phyloP scores from a whole-genome alignment of 139 green algal genomes.

The Spirogloea muscicola region DNA sequence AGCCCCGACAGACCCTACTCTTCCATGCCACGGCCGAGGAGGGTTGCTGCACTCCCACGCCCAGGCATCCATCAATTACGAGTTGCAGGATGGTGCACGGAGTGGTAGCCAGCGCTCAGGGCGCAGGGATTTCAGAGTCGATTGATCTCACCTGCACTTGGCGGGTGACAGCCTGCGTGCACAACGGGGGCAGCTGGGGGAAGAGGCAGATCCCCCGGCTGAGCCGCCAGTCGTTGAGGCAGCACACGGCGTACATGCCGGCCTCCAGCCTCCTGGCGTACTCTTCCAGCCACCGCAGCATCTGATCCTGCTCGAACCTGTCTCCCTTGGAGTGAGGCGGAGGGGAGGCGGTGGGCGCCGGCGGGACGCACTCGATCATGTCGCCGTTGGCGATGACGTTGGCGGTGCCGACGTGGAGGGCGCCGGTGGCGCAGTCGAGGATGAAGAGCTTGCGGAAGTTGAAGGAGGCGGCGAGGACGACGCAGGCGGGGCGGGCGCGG shows the following conservation, averaged over 20 bases:
- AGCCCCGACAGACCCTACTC: too few relatives aligned
- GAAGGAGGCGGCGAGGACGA: not conserved
- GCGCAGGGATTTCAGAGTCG: too few relatives aligned
- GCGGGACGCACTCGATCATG: not conserved
- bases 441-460: constrained; percentile 28
- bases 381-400: not conserved
- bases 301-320: constrained; percentile 45
- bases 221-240: constrained; percentile 2
- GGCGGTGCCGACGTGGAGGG: constrained; percentile 6
- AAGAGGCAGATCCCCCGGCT: constrained; percentile 58
- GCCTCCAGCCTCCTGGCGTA: constrained; percentile 50
- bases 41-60: too few relatives aligned
- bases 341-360: too few relatives aligned
- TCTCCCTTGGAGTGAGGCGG: too few relatives aligned
- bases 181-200: constrained; percentile 36
- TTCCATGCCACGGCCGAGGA: too few relatives aligned
- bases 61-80: too few relatives aligned
- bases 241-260: constrained; percentile 52
- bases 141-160: constrained; percentile 60
- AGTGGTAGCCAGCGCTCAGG: too few relatives aligned
- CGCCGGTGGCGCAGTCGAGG: constrained; percentile 10
- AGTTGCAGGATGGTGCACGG: too few relatives aligned
- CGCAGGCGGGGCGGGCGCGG: too few relatives aligned
- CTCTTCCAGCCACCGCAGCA: constrained; percentile 65
- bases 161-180: constrained; percentile 52